These are phyloP conservation scores for Cicer pinnatifidum DNA, from an alignment of 306 rosid genomes.

Conservation along the genomic window DNA sequence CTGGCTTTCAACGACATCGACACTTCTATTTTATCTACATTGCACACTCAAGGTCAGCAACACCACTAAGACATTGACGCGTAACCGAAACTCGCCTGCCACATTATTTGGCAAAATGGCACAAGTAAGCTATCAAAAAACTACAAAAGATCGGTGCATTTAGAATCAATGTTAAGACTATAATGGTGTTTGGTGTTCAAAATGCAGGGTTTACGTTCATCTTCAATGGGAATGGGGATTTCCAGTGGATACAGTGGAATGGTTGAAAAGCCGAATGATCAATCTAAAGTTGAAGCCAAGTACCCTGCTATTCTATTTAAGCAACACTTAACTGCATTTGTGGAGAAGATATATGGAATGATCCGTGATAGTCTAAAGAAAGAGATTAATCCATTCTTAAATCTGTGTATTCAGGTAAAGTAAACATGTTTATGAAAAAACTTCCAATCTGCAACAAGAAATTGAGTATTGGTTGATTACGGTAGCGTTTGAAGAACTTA, in stretches of 20 bases:
- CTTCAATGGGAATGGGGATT: constrained; percentile 73
- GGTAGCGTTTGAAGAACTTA: neutral
- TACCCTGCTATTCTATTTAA: constrained; percentile 83
- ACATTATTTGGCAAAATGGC: constrained; percentile 87
- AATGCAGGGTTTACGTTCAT: constrained; percentile 75
- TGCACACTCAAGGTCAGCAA: constrained; percentile 84
- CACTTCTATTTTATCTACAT: constrained; percentile 80
- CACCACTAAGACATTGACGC: constrained; percentile 57
- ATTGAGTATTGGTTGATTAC: neutral
- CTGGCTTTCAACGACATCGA: constrained; percentile 89
- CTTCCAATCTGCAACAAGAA: neutral
- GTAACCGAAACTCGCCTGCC: constrained; percentile 75
- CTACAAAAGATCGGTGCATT: constrained; percentile 15
- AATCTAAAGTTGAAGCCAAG: constrained; percentile 84
- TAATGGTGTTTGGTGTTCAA: constrained; percentile 32
- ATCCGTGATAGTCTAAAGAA: constrained; percentile 81
- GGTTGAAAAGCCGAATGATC: constrained; percentile 69
- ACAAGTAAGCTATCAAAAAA: constrained; percentile 59
- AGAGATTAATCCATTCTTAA: constrained; percentile 80
- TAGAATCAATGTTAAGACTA: constrained; percentile 18
- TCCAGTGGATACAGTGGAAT: constrained; percentile 90
- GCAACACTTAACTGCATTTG: constrained; percentile 80
- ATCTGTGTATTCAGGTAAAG: constrained; percentile 87
- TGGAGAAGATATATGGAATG: constrained; percentile 82
- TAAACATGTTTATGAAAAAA: constrained; percentile 44